Evolutionary conservation across 768 basidiomycete genomes (phyloP), one percentile per base, ranked within the genome.

Genomic region (Rhizopogon vinicolor): DNA sequence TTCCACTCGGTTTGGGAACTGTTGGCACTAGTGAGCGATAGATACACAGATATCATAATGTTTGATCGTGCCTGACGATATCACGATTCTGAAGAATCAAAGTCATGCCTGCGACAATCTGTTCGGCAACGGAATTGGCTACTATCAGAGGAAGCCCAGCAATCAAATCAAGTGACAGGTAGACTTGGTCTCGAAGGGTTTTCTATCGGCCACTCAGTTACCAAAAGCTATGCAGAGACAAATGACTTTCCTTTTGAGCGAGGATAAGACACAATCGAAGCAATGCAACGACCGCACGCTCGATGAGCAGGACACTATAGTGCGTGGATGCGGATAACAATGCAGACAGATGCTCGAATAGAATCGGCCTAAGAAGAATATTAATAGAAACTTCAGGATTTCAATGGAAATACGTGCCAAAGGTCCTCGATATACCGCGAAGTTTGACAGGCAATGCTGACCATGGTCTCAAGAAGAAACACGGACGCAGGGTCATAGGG

Each of bases 1-100:
- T 91, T 93, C 96, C 96, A 99, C 67, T 98, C 96, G 0, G 96
- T 98, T 60, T 89, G 87, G 1, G 93, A 94, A 53, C 87, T 93
- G 53, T 0, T 53, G 59, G 53, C 22, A 48, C 35, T 22, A 6
- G 4, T 68, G 41, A 63, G 48, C 35, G 31, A 51, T 54, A 19
- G 25, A 45, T 41, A 52, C 19, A 33, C 9, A 39, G 13, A 3
- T 40, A 55, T 41, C 14, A 33, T 14, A 22, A 41, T 40, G 29
- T 13, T n/a, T 40, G 3, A 41, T 13, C 56, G 28, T 22, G 66
- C 91, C 80, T 79, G 59, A 94, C 84, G 25, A 92, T 82, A 7
- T 83, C 76, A 44, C 78, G 76, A 60, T 95, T 84, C 63, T 89
- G 82, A n/a, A 96, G 74, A 41, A 99, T 83, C 52, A 86, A 69